Evolutionary conservation across 140 eudicot species (phyloP).

Genomic region (Bidens hawaiensis): DNA sequence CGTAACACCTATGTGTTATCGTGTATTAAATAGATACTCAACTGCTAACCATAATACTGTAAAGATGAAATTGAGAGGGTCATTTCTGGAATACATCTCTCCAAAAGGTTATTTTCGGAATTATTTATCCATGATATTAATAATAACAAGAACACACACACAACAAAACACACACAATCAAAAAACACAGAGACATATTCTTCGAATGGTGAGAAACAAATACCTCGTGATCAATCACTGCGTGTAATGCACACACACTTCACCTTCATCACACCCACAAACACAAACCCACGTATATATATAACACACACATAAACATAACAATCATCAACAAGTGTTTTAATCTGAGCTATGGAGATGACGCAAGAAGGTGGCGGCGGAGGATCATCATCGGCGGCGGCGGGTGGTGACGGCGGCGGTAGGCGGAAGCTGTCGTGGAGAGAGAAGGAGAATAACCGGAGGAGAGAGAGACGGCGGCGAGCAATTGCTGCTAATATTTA

Average conservation of each 20-base stretch:
- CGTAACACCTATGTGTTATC: too few species aligned
- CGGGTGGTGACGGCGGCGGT: slow-evolving; percentile 41
- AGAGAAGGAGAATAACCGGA: slow-evolving; percentile 91
- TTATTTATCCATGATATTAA: not conserved
- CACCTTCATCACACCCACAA: not conserved
- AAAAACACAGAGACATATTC: slow-evolving; percentile 11
- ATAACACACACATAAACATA: slow-evolving; percentile 2
- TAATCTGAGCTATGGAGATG: slow-evolving; percentile 26
- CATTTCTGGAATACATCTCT: too few species aligned
- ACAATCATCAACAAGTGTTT: not conserved
- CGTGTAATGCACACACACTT: slow-evolving; percentile 15
- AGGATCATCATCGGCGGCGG: slow-evolving; percentile 39
- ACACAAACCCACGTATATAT: not conserved
- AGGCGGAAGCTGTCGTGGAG: slow-evolving; percentile 99
- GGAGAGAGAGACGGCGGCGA: slow-evolving; percentile 94
- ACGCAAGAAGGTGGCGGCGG: slow-evolving; percentile 64
- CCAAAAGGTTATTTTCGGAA: too few species aligned
- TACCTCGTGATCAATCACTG: slow-evolving; percentile 25
- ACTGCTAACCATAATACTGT: too few species aligned
- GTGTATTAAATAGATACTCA: too few species aligned
- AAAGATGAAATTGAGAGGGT: too few species aligned
- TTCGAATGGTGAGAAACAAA: slow-evolving; percentile 33
- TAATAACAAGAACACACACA: not conserved
- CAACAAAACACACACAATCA: slow-evolving; percentile 1
- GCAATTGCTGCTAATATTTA: slow-evolving; percentile 92